Conservation (phyloP, 768 basidiomycete genomes). For the Antrodiella citrinella region DNA sequence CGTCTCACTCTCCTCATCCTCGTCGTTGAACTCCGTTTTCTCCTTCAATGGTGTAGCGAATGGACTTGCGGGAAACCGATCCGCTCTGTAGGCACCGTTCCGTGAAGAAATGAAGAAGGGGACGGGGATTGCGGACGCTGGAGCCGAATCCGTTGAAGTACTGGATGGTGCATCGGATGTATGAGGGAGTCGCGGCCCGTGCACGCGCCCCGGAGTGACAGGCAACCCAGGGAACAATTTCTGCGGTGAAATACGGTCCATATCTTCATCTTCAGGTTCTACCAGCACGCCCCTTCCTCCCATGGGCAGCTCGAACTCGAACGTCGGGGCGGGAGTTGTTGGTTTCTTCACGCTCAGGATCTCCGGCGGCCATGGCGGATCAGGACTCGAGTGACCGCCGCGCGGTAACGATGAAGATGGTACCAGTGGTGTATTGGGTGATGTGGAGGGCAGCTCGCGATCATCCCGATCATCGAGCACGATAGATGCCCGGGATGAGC, state of each 20-base stretch:
- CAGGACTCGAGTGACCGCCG: constrained; percentile 13
- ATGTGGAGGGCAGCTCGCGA: constrained; percentile 27
- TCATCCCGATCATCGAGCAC: constrained; percentile 40
- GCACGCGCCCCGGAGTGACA: constrained; percentile 33
- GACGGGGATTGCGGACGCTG: constrained; percentile 34
- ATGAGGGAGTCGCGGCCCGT: constrained; percentile 33
- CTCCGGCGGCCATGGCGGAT: constrained; percentile 8
- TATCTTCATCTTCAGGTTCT: constrained; percentile 60
- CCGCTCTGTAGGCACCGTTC: constrained; percentile 44
- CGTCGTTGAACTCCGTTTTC: constrained; percentile 48
- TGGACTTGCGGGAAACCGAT: constrained; percentile 59
- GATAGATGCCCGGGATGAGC: constrained; percentile 30
- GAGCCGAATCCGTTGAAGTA: constrained; percentile 35
- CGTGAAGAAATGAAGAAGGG: constrained; percentile 41
- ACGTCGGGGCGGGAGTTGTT: not conserved
- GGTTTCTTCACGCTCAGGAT: not conserved
- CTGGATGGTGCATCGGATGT: constrained; percentile 44
- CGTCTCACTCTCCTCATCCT: constrained; percentile 53
- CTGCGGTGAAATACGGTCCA: constrained; percentile 25
- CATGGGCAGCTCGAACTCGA: constrained; percentile 25
- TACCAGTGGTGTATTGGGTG: constrained; percentile 55
- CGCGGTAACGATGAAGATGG: constrained; percentile 33
- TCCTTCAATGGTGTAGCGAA: constrained; percentile 68
- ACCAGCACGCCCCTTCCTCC: constrained; percentile 55
- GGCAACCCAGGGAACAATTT: constrained; percentile 33